Base-by-base conservation (phyloP, 2,329 filamentous ascomycete species). In the Penicillium sp. region DNA sequence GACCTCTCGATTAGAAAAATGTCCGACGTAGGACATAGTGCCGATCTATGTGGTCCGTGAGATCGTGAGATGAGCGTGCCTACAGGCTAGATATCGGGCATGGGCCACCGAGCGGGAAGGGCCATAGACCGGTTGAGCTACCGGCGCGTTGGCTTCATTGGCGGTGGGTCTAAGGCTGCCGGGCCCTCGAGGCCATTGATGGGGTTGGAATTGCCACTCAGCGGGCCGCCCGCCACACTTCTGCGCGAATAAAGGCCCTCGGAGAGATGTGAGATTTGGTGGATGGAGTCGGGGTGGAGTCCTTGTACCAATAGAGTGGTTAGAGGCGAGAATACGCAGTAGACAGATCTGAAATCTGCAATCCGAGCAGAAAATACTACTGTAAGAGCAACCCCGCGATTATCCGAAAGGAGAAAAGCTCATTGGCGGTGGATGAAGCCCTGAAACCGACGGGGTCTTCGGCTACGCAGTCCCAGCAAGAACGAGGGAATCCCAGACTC, bases 141-240 rank as follows among this genome's bases (percentile, higher is more conserved):
- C 58, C 57, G 43, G 58, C 57, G 54, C 53, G 52, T 54, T 63
- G 56, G 39, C 49, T 56, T 50, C 53, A 55, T 56, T 45, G 53
- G 46, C 44, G 44, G 55, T 55, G 46, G 35, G 57, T 32, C 49
- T 54, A 54, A 60, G 55, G 57, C 60, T 54, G 59, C 61, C 57
- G 60, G 63, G 60, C 61, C 60, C 57, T 57, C 54, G 57, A 54
- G 44, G 43, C 38, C 56, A 56, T 58, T 53, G 38, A 42, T 47
- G 48, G 50, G 42, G 18, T 37, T 1, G 15, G 33, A 37, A 10
- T 51, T 60, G 57, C 59, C 61, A 63, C 58, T 63, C 58, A 64
- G 63, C 55, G 46, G 32, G 47, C 59, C 63, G 59, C 57, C 62
- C 57, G 59, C 61, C 58, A 63, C 58, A 53, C 44, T 51, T 47